Evolutionary conservation across 495 filamentous ascomycete genomes (phyloP).

Genomic region (Bacidia gigantensis): DNA sequence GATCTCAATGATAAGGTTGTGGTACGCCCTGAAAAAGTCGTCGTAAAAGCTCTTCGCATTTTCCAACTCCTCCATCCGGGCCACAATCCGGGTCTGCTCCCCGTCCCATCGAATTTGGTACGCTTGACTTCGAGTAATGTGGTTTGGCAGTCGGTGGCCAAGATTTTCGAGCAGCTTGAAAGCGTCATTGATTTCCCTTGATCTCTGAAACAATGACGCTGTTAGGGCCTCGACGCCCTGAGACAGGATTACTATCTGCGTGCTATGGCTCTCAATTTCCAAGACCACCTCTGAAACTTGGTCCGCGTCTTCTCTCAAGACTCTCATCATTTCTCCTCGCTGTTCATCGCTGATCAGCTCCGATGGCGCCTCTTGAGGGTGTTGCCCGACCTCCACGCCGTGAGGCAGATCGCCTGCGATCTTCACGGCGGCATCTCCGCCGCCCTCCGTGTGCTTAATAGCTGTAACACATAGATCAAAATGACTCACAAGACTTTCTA

Average conservation of each 20-base stretch:
- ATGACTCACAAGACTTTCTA: constrained; percentile 75
- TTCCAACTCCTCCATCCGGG: constrained; percentile 58
- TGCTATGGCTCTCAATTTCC: constrained; percentile 64
- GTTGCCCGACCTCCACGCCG: constrained; percentile 43
- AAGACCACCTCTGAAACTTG: constrained; percentile 82
- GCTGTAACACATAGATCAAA: constrained; percentile 92
- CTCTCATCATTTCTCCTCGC: constrained; percentile 65
- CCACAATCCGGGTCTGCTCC: constrained; percentile 52
- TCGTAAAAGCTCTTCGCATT: constrained; percentile 65
- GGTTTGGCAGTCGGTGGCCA: constrained; percentile 45
- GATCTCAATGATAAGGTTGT: constrained; percentile 69
- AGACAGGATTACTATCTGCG: constrained; percentile 51
- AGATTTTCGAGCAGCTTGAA: constrained; percentile 56
- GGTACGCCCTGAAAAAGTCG: constrained; percentile 70
- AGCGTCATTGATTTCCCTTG: constrained; percentile 40
- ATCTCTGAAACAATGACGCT: constrained; percentile 32
- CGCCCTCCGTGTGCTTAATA: constrained; percentile 84
- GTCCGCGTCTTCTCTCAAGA: constrained; percentile 68
- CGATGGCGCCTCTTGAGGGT: constrained; percentile 40
- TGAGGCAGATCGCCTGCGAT: constrained; percentile 47
- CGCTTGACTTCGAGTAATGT: constrained; percentile 53
- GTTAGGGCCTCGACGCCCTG: constrained; percentile 45
- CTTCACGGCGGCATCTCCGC: constrained; percentile 54
- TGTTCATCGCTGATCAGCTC: constrained; percentile 64
- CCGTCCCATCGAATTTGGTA: constrained; percentile 65